Percentiles rank a stretch among this genome's conserved stretches.
Conservation (phyloP, 1,284 basidiomycete genomes). For the Hymenochaete sp. region DNA sequence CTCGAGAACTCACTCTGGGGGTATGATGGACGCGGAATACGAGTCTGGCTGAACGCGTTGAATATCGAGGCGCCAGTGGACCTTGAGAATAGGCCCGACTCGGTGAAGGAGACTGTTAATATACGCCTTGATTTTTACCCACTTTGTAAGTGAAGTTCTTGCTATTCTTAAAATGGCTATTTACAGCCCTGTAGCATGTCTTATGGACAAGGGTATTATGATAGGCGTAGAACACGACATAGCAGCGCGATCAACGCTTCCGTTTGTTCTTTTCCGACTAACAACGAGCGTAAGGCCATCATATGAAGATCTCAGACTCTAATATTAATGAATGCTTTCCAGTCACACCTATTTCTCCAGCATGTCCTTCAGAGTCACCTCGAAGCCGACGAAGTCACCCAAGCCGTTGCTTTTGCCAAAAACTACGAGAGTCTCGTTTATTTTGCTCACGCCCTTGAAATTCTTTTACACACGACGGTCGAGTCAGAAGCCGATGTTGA, state of each 20-base stretch:
- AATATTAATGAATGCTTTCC: conserved; percentile 5
- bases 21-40: conserved; percentile 84
- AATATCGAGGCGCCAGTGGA: conserved; percentile 47
- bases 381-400: conserved; percentile 55
- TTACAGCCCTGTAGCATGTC: conserved; percentile 20
- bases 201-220: conserved; percentile 98
- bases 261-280: conserved; percentile 90
- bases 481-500: conserved; percentile 67
- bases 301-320: conserved; percentile 1
- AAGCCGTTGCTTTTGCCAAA: conserved; percentile 81
- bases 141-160: conserved; percentile 56
- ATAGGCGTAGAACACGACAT: conserved; percentile 92
- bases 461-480: conserved; percentile 87
- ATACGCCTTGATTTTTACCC: conserved; percentile 94
- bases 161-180: not conserved
- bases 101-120: conserved; percentile 86
- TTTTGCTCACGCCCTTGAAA: conserved; percentile 91
- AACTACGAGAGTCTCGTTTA: conserved; percentile 87
- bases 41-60: conserved; percentile 93
- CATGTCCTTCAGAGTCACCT: conserved; percentile 86
- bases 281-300: conserved; percentile 67
- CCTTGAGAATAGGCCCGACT: conserved; percentile 40
- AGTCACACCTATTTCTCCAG: conserved; percentile 94
- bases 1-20: conserved; percentile 98
- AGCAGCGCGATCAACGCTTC: conserved; percentile 66